Evolutionary conservation across 495 filamentous ascomycete genomes (phyloP).

Genomic region (Penicillium daleae): DNA sequence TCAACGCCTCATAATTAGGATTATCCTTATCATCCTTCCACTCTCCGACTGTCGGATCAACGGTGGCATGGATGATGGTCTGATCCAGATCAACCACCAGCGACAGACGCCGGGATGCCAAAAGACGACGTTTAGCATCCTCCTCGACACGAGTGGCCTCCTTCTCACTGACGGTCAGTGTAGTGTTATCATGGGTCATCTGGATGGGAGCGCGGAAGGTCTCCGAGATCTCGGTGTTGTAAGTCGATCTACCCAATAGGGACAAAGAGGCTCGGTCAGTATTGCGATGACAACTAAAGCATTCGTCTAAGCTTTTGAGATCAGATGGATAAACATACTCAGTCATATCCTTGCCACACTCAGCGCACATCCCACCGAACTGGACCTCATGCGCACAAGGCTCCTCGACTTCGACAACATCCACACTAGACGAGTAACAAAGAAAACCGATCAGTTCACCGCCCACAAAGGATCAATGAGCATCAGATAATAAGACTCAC

Average conservation of each 20-base stretch:
- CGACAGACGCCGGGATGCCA: slow-evolving; percentile 79
- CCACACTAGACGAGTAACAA: slow-evolving; percentile 36
- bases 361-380: slow-evolving; percentile 83
- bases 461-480: neutral
- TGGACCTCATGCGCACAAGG: slow-evolving; percentile 90
- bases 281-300: neutral
- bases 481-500: slow-evolving; percentile 30
- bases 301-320: neutral
- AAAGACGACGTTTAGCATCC: slow-evolving; percentile 79
- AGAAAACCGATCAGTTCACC: slow-evolving; percentile 19
- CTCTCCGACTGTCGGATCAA: slow-evolving; percentile 93
- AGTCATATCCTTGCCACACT: slow-evolving; percentile 98
- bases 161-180: slow-evolving; percentile 69
- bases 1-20: slow-evolving; percentile 89
- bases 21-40: slow-evolving; percentile 89
- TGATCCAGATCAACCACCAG: slow-evolving; percentile 97
- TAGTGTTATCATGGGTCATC: slow-evolving; percentile 88
- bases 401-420: slow-evolving; percentile 83
- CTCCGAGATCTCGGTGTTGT: slow-evolving; percentile 61
- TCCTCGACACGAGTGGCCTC: slow-evolving; percentile 84
- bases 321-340: slow-evolving; percentile 49
- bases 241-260: slow-evolving; percentile 48
- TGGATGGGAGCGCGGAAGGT: slow-evolving; percentile 86
- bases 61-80: slow-evolving; percentile 97
- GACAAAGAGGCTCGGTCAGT: neutral